These are phyloP conservation scores for Thelonectria olida DNA, from an alignment of 2,329 filamentous ascomycete species.

Conservation along the genomic window DNA sequence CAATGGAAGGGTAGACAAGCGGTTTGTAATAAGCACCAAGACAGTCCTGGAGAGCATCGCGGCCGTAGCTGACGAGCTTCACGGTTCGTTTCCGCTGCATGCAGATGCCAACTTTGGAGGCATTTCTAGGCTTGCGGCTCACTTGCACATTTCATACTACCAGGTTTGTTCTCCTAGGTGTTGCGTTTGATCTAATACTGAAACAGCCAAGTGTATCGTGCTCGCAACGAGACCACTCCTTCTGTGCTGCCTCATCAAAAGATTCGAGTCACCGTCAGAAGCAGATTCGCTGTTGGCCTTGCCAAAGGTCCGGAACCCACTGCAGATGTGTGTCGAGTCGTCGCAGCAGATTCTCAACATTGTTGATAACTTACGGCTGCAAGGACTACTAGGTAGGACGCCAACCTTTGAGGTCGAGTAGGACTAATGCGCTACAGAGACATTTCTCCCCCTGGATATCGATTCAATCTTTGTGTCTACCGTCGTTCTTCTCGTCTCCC, in stretches of 20 bases:
- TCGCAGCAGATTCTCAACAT: neutral
- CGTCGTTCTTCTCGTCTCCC: neutral
- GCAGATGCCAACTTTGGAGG: constrained; percentile 37
- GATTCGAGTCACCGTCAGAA: constrained; percentile 25
- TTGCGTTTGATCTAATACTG: neutral
- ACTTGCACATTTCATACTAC: constrained; percentile 41
- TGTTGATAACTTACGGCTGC: neutral
- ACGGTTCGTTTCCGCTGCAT: constrained; percentile 34
- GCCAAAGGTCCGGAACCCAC: neutral
- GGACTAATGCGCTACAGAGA: neutral
- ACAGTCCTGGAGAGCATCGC: constrained; percentile 35
- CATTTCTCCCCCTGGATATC: neutral
- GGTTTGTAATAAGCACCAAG: constrained; percentile 39
- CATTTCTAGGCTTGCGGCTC: constrained; percentile 25
- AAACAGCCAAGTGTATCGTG: constrained; percentile 33
- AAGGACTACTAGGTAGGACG: neutral
- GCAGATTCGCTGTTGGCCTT: constrained; percentile 45
- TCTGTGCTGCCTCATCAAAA: constrained; percentile 37
- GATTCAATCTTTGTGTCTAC: neutral
- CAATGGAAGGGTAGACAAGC: constrained; percentile 24
- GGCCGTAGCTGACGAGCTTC: constrained; percentile 35
- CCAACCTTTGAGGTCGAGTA: neutral
- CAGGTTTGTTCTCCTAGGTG: constrained; percentile 25
- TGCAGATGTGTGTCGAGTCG: neutral
- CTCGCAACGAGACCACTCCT: constrained; percentile 39